These are phyloP conservation scores for Lolium rigidum DNA, from an alignment of 176 grass and related monocot species.

Conservation along the genomic window DNA sequence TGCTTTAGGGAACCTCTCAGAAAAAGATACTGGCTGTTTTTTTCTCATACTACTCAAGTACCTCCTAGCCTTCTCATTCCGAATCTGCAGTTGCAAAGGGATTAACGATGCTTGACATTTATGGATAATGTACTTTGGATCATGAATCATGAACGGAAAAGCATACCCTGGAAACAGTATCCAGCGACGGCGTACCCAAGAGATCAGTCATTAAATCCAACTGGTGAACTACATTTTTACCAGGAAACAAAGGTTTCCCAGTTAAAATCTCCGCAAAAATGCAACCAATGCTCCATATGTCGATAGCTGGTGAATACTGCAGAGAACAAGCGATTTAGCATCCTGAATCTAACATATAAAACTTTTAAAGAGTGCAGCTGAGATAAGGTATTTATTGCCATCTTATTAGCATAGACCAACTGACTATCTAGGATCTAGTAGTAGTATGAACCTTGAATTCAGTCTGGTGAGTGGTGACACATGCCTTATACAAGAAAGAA, in stretches of 20 bases:
- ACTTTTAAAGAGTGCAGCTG: not conserved
- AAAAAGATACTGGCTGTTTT: slow-evolving; percentile 78
- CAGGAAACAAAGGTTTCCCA: slow-evolving; percentile 98
- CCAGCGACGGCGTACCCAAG: slow-evolving; percentile 82
- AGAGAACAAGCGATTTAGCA: slow-evolving; percentile 50
- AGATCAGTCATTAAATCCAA: slow-evolving; percentile 99
- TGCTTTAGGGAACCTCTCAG: slow-evolving; percentile 87
- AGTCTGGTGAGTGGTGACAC: not conserved
- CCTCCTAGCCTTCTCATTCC: slow-evolving; percentile 96
- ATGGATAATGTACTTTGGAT: slow-evolving; percentile 31
- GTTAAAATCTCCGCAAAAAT: slow-evolving; percentile 97
- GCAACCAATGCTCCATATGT: slow-evolving; percentile 99
- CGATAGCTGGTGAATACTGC: slow-evolving; percentile 99
- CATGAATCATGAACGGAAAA: slow-evolving; percentile 33
- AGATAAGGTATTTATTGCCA: slow-evolving; percentile 21
- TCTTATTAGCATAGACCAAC: slow-evolving; percentile 19
- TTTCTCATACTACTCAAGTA: slow-evolving; percentile 90
- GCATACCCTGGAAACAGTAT: slow-evolving; percentile 85
- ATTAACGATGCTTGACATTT: slow-evolving; percentile 32
- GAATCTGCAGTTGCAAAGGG: slow-evolving; percentile 62
- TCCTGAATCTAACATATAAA: slow-evolving; percentile 16
- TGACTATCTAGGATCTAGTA: not conserved
- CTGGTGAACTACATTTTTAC: slow-evolving; percentile 99
- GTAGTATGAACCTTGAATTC: not conserved
- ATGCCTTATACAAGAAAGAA: not conserved